Base-by-base conservation (phyloP, 352 stramenopile genomes). In the Pythium sukuiense region DNA sequence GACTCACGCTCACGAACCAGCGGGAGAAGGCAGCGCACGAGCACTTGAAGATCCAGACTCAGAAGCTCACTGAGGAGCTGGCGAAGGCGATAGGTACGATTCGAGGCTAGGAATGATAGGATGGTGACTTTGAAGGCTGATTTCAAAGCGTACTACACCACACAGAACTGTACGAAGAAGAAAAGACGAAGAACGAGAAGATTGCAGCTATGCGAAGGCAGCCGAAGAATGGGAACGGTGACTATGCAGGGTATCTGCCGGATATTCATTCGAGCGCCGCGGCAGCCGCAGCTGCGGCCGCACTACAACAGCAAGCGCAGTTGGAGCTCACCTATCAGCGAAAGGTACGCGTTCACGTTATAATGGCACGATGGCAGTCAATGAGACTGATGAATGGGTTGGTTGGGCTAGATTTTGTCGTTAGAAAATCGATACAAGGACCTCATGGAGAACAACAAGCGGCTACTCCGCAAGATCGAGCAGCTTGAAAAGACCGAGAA, bases 371-470 rank as follows among this genome's bases (percentile, higher is more conserved):
- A 24, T 24, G 20, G 20, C 20, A 24, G 20, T 24, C 20, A 24
- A 24, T 24, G 20, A 24, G 20, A 24, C 20, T 24, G 20, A 24
- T 20, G 66, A 35, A 0, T 12, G 30, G 39, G n/a, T 6, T 27
- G n/a, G 5, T 29, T 20, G 7, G 9, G 5, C 2, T 53, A 92
- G 83, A 72, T 90, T 7, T 29, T 89, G 26, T 78, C 76, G 18
- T 67, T 90, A n/a, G 78, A 89, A 50, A 89, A 83, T 46, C 72
- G 76, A 3, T 87, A 73, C 33, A 74, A 79, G 37, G 81, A 90
- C 48, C 60, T 87, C 55, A 71, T 76, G 54, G 78, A 84, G 24
- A 92, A 90, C 64, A 90, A 87, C 72, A 89, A 88, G 52, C 82
- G 78, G n/a, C 71, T 92, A 2, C 49, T 92, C n/a, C 41, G 33